phyloP scores from a whole-genome alignment of 768 basidiomycete genomes.

The Tubosaeta brunneosetosa region DNA sequence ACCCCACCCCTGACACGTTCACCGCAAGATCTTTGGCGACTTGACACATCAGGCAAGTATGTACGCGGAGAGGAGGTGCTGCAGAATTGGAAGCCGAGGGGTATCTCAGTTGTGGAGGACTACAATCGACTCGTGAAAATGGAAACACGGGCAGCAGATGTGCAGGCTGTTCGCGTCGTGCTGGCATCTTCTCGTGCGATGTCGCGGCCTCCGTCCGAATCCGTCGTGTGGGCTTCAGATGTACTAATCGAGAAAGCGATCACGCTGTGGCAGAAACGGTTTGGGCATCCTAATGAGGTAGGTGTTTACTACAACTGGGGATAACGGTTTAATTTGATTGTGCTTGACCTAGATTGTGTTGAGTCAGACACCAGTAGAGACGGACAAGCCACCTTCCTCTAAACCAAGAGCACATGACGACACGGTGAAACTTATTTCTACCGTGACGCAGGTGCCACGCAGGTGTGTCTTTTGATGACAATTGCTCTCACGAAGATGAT shows the following conservation, averaged over 20 bases:
- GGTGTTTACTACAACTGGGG: conserved; percentile 19
- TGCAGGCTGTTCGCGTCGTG: conserved; percentile 82
- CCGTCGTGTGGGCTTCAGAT: conserved; percentile 60
- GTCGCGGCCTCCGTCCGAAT: conserved; percentile 47
- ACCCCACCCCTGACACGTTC: conserved; percentile 83
- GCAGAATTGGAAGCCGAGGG: conserved; percentile 80
- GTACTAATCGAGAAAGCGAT: conserved; percentile 62
- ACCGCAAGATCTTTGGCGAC: conserved; percentile 85
- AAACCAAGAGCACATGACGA: conserved; percentile 39
- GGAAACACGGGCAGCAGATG: conserved; percentile 78
- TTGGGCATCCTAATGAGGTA: conserved; percentile 75
- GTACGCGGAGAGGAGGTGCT: conserved; percentile 88
- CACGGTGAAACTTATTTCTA: conserved; percentile 62
- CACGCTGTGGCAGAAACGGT: conserved; percentile 77
- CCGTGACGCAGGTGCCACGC: conserved; percentile 67
- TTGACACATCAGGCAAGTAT: conserved; percentile 94
- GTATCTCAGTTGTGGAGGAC: conserved; percentile 86
- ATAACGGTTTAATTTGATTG: conserved; percentile 12
- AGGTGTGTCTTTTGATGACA: conserved; percentile 43
- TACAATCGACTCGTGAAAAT: conserved; percentile 67
- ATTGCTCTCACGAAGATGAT: neutral
- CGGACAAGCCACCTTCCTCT: conserved; percentile 31
- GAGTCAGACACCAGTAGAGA: conserved; percentile 62
- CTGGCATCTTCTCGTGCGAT: conserved; percentile 47
- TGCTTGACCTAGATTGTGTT: conserved; percentile 64